Evolutionary conservation across 495 filamentous ascomycete species (phyloP).

Genomic region (Hypoxylon fragiforme): DNA sequence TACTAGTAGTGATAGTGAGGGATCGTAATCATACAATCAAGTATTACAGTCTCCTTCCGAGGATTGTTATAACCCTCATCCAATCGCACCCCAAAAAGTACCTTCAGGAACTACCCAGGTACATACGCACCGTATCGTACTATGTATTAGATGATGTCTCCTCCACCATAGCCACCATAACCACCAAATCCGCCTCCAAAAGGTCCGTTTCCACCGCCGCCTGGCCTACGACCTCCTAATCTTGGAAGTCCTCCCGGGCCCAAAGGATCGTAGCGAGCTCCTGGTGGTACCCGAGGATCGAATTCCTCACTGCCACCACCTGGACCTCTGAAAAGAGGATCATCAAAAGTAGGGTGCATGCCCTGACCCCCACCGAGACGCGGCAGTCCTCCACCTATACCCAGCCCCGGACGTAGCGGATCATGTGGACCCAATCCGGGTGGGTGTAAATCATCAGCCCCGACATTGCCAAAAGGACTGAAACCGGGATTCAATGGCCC

Average conservation of each 20-base stretch:
- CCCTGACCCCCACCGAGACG: slow-evolving; percentile 65
- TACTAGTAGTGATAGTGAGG: slow-evolving; percentile 6
- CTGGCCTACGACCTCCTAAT: slow-evolving; percentile 42
- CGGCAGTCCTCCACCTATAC: slow-evolving; percentile 50
- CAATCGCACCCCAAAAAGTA: not conserved
- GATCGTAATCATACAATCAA: slow-evolving; percentile 5
- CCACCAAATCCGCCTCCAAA: slow-evolving; percentile 42
- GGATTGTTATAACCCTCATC: not conserved
- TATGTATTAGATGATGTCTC: slow-evolving; percentile 52
- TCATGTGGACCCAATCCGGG: slow-evolving; percentile 83
- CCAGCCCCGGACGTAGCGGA: slow-evolving; percentile 69
- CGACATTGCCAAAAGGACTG: slow-evolving; percentile 64
- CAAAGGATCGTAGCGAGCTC: slow-evolving; percentile 74
- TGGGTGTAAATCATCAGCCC: slow-evolving; percentile 85
- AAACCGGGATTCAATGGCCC: slow-evolving; percentile 48
- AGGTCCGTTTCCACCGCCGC: slow-evolving; percentile 35
- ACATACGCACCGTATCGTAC: not conserved
- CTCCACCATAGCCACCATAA: slow-evolving; percentile 42
- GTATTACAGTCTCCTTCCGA: slow-evolving; percentile 10
- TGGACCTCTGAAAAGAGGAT: slow-evolving; percentile 78
- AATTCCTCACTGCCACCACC: slow-evolving; percentile 51
- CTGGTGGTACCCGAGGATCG: slow-evolving; percentile 60
- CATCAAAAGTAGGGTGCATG: slow-evolving; percentile 96
- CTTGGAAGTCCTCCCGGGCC: slow-evolving; percentile 66
- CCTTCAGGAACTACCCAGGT: not conserved